phyloP scores from a whole-genome alignment of 1,139 yeast genomes.

The Magnusiomyces paraingens region DNA sequence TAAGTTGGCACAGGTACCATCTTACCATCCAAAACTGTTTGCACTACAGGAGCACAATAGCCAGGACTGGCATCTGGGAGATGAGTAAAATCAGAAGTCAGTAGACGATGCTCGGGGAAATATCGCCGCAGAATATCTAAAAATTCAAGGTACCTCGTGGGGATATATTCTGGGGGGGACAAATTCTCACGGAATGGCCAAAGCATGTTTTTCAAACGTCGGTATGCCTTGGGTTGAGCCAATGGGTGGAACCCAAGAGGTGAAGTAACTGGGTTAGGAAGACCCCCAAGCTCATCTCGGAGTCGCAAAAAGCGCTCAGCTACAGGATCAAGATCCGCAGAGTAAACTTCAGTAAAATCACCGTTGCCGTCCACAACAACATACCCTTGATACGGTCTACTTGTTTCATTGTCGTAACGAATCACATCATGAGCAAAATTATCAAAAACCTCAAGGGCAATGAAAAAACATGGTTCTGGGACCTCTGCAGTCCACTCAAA shows the following conservation, averaged over 20 bases:
- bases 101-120: constrained; percentile 70
- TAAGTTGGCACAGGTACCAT: constrained; percentile 69
- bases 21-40: constrained; percentile 60
- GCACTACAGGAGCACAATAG: constrained; percentile 76
- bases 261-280: constrained; percentile 26
- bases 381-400: constrained; percentile 70
- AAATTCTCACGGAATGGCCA: constrained; percentile 63
- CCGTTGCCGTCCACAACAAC: constrained; percentile 70
- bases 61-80: constrained; percentile 57
- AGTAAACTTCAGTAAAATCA: constrained; percentile 69
- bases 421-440: constrained; percentile 79
- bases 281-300: constrained; percentile 42
- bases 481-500: constrained; percentile 66
- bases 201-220: constrained; percentile 35
- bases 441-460: constrained; percentile 81
- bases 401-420: constrained; percentile 62
- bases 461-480: constrained; percentile 66
- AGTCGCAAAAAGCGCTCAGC: constrained; percentile 49
- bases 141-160: constrained; percentile 65
- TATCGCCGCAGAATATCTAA: constrained; percentile 55
- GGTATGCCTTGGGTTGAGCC: constrained; percentile 30
- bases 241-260: constrained; percentile 36
- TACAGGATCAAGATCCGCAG: constrained; percentile 61
- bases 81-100: constrained; percentile 67
- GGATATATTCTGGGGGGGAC: constrained; percentile 72